phyloP scores from a whole-genome alignment of 2,329 filamentous ascomycete genomes.

The Aspergillus nomiae region DNA sequence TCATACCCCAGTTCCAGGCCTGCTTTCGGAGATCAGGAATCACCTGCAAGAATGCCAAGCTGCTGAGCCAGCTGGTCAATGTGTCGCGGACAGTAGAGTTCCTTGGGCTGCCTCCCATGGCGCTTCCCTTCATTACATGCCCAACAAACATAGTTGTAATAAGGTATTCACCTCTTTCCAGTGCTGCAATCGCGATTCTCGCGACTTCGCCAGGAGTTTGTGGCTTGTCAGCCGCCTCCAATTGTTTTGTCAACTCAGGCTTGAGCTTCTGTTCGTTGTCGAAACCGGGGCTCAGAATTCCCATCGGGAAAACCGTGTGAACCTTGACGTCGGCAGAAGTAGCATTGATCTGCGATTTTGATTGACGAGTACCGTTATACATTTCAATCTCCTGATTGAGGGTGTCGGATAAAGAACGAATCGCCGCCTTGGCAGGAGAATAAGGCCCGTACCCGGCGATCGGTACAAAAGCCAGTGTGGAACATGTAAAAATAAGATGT shows the following conservation, averaged over 20 bases:
- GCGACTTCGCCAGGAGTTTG: constrained; percentile 82
- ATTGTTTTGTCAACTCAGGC: constrained; percentile 72
- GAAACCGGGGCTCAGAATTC: constrained; percentile 75
- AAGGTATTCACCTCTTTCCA: constrained; percentile 80
- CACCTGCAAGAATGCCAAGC: constrained; percentile 58
- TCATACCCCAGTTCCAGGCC: constrained; percentile 60
- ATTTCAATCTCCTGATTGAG: constrained; percentile 81
- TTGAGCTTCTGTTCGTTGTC: constrained; percentile 77
- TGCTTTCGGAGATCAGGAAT: constrained; percentile 60
- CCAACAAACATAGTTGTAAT: constrained; percentile 76
- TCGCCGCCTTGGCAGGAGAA: constrained; percentile 78
- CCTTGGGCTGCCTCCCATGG: constrained; percentile 55
- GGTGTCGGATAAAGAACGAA: constrained; percentile 80
- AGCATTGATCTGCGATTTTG: constrained; percentile 38
- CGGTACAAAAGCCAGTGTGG: constrained; percentile 72
- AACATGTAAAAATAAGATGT: constrained; percentile 88
- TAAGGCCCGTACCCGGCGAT: constrained; percentile 84
- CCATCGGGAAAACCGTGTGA: constrained; percentile 81
- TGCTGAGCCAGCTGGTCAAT: constrained; percentile 55
- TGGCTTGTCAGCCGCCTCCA: constrained; percentile 81
- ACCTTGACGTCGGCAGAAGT: constrained; percentile 71
- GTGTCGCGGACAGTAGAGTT: constrained; percentile 58
- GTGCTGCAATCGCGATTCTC: constrained; percentile 64
- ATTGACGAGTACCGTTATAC: constrained; percentile 68
- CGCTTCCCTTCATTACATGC: constrained; percentile 66